Evolutionary conservation across 2,329 filamentous ascomycete genomes (phyloP).

Genomic region (Zalaria obscura): DNA sequence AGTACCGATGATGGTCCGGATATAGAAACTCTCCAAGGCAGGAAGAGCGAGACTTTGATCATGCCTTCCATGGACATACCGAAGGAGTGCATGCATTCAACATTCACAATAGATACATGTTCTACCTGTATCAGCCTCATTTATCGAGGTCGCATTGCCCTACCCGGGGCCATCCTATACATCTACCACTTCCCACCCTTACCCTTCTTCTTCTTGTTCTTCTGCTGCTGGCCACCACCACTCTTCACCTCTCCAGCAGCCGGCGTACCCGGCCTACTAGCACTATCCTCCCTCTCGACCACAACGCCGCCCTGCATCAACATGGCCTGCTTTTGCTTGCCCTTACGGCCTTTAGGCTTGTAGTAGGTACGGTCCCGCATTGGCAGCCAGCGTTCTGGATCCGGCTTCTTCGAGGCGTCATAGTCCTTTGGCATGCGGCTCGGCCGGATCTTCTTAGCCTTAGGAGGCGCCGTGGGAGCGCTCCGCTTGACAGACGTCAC

Average conservation of each 20-base stretch:
- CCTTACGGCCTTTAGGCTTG: constrained; percentile 79
- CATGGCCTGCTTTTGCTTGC: constrained; percentile 51
- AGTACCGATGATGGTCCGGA: no score
- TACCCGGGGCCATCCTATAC: neutral
- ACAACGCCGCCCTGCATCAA: constrained; percentile 78
- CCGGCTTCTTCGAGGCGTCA: constrained; percentile 64
- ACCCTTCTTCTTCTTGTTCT: constrained; percentile 26
- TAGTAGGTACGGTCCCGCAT: constrained; percentile 80
- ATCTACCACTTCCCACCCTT: constrained; percentile 10
- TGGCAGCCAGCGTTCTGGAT: constrained; percentile 88
- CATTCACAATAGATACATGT: no score
- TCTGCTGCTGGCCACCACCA: constrained; percentile 28
- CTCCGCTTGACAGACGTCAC: constrained; percentile 29
- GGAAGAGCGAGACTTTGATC: no score
- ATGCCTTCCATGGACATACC: no score
- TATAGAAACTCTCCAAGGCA: no score
- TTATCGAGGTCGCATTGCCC: no score
- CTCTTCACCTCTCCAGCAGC: constrained; percentile 24
- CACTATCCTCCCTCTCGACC: constrained; percentile 32
- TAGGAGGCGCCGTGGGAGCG: constrained; percentile 29
- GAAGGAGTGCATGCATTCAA: no score
- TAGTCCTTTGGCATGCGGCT: constrained; percentile 57
- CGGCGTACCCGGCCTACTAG: constrained; percentile 16
- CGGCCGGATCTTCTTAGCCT: constrained; percentile 44
- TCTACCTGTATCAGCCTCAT: no score